Conservation (phyloP, 2,329 filamentous ascomycete genomes). For the Trichoderma afroharzianum region DNA sequence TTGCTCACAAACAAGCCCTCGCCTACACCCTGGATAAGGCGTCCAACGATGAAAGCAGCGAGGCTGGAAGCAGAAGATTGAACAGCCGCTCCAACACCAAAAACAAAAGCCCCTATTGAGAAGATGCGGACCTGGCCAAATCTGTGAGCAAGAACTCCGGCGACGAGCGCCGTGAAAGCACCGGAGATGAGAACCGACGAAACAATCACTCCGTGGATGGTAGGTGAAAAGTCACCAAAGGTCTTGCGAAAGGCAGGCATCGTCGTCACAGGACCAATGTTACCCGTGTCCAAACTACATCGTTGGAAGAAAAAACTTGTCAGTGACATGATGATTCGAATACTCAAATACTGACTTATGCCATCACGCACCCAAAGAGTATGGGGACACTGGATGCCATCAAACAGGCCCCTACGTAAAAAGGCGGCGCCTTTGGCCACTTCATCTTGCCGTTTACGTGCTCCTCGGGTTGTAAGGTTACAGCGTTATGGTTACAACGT, state of each 20-base stretch:
- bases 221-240: slow-evolving; percentile 52
- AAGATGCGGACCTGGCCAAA: slow-evolving; percentile 54
- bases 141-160: slow-evolving; percentile 50
- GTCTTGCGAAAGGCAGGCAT: slow-evolving; percentile 50
- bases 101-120: slow-evolving; percentile 49
- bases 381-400: slow-evolving; percentile 31
- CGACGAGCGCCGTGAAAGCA: slow-evolving; percentile 56
- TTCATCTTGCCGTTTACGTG: neutral
- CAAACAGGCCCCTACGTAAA: slow-evolving; percentile 30
- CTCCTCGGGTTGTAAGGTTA: neutral
- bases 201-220: slow-evolving; percentile 56
- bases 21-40: slow-evolving; percentile 53
- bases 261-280: slow-evolving; percentile 56
- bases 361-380: slow-evolving; percentile 28
- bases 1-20: slow-evolving; percentile 55
- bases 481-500: neutral
- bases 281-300: slow-evolving; percentile 41
- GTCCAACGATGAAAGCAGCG: slow-evolving; percentile 52
- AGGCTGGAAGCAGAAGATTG: slow-evolving; percentile 36
- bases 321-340: neutral
- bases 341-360: no score
- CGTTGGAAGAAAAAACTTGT: neutral
- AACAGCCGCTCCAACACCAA: slow-evolving; percentile 48
- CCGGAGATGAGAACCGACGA: slow-evolving; percentile 58
- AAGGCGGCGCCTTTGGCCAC: slow-evolving; percentile 20